Percentiles rank a stretch among this genome's conserved stretches.
phyloP scores from a whole-genome alignment of 768 basidiomycete species.

The Lentinula sp. region DNA sequence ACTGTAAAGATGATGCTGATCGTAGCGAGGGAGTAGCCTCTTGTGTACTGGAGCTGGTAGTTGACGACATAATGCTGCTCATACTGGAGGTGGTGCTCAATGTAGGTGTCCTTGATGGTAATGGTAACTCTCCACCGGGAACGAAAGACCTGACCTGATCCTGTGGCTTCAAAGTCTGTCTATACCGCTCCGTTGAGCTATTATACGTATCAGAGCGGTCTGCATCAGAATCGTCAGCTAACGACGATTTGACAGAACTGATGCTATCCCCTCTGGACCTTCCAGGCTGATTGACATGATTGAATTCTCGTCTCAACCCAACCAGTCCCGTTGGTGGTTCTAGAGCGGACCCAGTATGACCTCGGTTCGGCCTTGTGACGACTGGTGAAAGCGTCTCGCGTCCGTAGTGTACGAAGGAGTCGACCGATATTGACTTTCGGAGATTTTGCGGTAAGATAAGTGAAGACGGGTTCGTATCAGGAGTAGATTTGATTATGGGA shows the following conservation, averaged over 20 bases:
- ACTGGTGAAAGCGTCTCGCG: conserved; percentile 27
- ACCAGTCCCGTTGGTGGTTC: conserved; percentile 25
- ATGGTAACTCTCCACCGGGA: conserved; percentile 56
- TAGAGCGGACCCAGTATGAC: conserved; percentile 26
- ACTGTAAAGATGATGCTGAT: conserved; percentile 30
- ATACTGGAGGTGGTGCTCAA: conserved; percentile 31
- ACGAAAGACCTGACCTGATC: conserved; percentile 35
- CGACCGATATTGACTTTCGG: conserved; percentile 73
- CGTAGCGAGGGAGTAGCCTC: conserved; percentile 34
- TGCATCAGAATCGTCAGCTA: conserved; percentile 42
- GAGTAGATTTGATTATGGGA: conserved; percentile 12
- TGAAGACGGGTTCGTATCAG: conserved; percentile 17
- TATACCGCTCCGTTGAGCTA: conserved; percentile 34
- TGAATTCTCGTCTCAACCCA: conserved; percentile 16
- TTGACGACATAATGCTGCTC: conserved; percentile 30
- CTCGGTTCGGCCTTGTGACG: conserved; percentile 31
- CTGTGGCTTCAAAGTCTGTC: conserved; percentile 44
- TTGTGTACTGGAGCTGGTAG: conserved; percentile 26
- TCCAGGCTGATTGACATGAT: conserved; percentile 24
- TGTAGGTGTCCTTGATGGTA: conserved; percentile 48
- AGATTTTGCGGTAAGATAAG: conserved; percentile 35
- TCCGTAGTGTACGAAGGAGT: conserved; percentile 57
- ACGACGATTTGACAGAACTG: conserved; percentile 35
- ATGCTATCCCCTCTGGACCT: conserved; percentile 54
- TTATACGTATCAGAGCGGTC: conserved; percentile 44